These are phyloP conservation scores for Fusarium nanum DNA, from an alignment of 2,329 filamentous ascomycete genomes.

Conservation along the genomic window DNA sequence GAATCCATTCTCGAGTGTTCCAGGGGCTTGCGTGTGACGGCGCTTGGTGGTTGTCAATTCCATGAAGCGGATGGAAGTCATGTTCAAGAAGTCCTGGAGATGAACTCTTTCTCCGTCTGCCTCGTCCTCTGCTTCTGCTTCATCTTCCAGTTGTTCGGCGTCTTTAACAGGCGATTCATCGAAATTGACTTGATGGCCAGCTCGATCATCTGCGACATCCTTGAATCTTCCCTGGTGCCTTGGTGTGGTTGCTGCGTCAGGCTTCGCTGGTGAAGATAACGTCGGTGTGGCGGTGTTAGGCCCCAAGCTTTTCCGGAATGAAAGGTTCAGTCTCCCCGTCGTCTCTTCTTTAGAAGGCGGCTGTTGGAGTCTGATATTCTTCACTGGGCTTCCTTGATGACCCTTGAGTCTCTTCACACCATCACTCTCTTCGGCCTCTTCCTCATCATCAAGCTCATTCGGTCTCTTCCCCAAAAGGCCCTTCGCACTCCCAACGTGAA, in stretches of 20 bases:
- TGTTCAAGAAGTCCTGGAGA: constrained; percentile 90
- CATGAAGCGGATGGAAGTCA: constrained; percentile 98
- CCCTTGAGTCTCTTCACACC: constrained; percentile 77
- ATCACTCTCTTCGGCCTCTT: constrained; percentile 68
- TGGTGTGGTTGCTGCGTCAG: constrained; percentile 64
- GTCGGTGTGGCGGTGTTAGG: constrained; percentile 58
- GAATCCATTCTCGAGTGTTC: constrained; percentile 57
- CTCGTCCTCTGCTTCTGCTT: constrained; percentile 62
- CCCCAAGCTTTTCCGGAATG: constrained; percentile 61
- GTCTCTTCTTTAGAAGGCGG: constrained; percentile 75
- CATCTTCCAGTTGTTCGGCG: constrained; percentile 57
- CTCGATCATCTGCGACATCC: constrained; percentile 62
- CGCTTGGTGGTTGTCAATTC: constrained; percentile 97
- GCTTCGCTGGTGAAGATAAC: constrained; percentile 62
- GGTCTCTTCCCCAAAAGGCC: constrained; percentile 81
- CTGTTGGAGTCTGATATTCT: constrained; percentile 76
- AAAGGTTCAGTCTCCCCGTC: constrained; percentile 68
- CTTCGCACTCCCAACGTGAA: constrained; percentile 78
- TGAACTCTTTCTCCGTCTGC: constrained; percentile 73
- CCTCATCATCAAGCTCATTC: constrained; percentile 71
- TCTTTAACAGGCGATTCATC: constrained; percentile 56
- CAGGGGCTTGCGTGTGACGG: constrained; percentile 80
- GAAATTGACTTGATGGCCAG: constrained; percentile 58
- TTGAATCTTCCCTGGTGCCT: constrained; percentile 66
- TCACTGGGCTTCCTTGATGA: constrained; percentile 80